Evolutionary conservation across 177 flowering plant species (phyloP), one percentile per base, ranked within the genome.

Genomic region (Telopea speciosissima): DNA sequence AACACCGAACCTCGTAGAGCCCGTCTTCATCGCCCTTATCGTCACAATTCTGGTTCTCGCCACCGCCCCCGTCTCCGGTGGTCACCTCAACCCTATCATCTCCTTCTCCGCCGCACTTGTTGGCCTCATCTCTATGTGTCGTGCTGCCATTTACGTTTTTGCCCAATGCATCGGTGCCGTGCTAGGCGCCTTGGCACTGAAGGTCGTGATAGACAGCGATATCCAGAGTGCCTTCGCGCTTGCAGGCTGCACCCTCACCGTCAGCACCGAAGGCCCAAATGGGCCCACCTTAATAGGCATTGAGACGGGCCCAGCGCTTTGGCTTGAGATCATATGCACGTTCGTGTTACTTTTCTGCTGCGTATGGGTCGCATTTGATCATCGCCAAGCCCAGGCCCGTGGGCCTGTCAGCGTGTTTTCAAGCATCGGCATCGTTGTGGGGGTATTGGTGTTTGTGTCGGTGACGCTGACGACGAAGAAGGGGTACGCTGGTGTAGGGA

Each of bases 131-230:
- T 81, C 90, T 21, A 9, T 76, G 12, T 72, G 84, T 1, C 80
- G 86, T 0, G 83, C 90, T 23, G 3, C 60, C 8, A 52, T 84
- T 17, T 85, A 83, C 78, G 82, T 83, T 24, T n/a, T 76, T 12
- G 87, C 85, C 0, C 90, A 87, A 70, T 85, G 89, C 54, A 26
- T 68, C 2, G 89, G 90, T 0, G 86, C 74, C 8, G 75, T 78
- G 11, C 66, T 87, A 10, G 90, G 88, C 19, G 85, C 89, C 0
- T 80, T 85, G 13, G 84, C 84, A 0, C 79, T 85, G 16, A 76
- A 79, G 66, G 83, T 86, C 8, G 83, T 87, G 22, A 80, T 85
- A 0, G 68, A 76, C 64, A 70, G 74, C 67, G 45, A 42, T 19
- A 76, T 77, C 8, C 80, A 77, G 42, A 61, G 74, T 12, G 68